phyloP scores from a whole-genome alignment of 2,329 filamentous ascomycete genomes.

The Pseudogymnoascus sp. region DNA sequence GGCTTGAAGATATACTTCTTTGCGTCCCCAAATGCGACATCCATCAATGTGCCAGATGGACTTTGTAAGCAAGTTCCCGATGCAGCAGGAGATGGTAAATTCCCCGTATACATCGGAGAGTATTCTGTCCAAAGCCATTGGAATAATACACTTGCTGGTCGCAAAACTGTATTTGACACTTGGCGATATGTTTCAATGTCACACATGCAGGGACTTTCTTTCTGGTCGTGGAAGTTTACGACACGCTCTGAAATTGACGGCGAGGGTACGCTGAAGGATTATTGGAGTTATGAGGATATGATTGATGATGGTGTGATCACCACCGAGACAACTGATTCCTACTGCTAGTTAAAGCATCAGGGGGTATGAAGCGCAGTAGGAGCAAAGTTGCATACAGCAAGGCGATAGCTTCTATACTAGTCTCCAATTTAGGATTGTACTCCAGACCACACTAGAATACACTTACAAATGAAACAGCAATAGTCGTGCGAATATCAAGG shows the following conservation, averaged over 20 bases:
- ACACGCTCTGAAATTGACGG: constrained; percentile 9
- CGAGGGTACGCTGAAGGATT: constrained; percentile 13
- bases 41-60: constrained; percentile 21
- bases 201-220: constrained; percentile 26
- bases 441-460: not conserved
- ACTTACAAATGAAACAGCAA: not conserved
- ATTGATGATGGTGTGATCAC: not conserved
- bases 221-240: constrained; percentile 22
- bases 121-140: constrained; percentile 27
- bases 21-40: constrained; percentile 20
- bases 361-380: not conserved
- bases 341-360: not conserved
- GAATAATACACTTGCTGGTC: constrained; percentile 26
- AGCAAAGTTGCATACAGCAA: not conserved
- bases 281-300: constrained; percentile 11
- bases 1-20: constrained; percentile 23
- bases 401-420: not conserved
- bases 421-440: not conserved
- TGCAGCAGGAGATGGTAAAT: constrained; percentile 20
- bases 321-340: not conserved
- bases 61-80: constrained; percentile 24
- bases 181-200: constrained; percentile 28
- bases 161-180: constrained; percentile 26
- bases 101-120: constrained; percentile 30
- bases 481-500: too few species aligned